A percentile compares a stretch with the other conserved stretches of the same genome.
Evolutionary conservation across 108 stramenopile genomes (phyloP).

Genomic region (Craspedostauros australis): DNA sequence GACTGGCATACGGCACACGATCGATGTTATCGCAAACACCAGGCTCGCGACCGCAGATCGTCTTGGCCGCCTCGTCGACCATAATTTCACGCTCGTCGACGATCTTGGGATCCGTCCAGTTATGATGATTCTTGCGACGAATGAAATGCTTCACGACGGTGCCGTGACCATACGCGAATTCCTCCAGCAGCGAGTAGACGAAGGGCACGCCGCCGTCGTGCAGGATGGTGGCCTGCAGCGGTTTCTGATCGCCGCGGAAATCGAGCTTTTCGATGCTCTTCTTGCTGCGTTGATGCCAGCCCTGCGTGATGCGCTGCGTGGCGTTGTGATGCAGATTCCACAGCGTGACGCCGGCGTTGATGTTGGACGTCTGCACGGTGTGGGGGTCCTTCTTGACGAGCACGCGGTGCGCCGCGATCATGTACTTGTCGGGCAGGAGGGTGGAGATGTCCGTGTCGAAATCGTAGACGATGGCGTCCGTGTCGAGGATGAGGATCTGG

Average conservation of each 20-base stretch:
- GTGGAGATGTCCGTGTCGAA: conserved; percentile 1
- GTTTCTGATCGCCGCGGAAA: neutral
- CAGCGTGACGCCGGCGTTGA: neutral
- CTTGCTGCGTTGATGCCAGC: neutral
- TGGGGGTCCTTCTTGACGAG: neutral
- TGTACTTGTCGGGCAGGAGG: neutral
- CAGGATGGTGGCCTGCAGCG: neutral
- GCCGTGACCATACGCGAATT: neutral
- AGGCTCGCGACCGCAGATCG: neutral
- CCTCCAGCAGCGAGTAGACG: neutral
- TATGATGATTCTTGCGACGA: neutral
- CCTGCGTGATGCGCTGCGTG: neutral
- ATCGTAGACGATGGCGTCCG: conserved; percentile 3
- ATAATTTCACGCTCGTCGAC: neutral
- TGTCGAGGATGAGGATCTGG: conserved; percentile 1
- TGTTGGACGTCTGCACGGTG: neutral
- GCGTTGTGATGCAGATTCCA: conserved; percentile 7
- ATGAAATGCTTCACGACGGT: conserved; percentile 3
- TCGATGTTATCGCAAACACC: neutral
- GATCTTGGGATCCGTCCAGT: neutral
- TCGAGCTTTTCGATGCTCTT: neutral
- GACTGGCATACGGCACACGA: too few species aligned
- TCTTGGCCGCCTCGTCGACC: neutral
- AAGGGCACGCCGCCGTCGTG: neutral
- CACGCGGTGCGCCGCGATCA: conserved; percentile 6